phyloP scores from a whole-genome alignment of 108 stramenopile genomes.

The Epipyxis sp. region DNA sequence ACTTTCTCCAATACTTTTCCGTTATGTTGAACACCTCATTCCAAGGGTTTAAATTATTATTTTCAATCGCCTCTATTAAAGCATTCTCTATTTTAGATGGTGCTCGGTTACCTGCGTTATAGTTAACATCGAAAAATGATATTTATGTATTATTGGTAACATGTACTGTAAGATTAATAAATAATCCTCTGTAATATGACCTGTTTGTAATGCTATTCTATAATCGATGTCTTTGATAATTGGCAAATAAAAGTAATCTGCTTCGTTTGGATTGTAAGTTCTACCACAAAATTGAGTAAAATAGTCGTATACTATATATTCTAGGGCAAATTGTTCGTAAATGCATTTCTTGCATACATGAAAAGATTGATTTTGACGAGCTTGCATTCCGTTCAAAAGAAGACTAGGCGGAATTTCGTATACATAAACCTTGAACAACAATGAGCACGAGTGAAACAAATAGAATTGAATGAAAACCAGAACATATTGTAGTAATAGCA shows the following conservation, averaged over 20 bases:
- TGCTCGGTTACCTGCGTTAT: background rate
- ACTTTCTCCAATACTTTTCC: slow-evolving; percentile 20
- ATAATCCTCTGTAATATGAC: no score
- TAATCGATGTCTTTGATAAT: slow-evolving; percentile 14
- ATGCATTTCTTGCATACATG: slow-evolving; percentile 24
- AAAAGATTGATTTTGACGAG: background rate
- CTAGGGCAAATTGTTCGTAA: slow-evolving; percentile 31
- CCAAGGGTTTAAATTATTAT: slow-evolving; percentile 22
- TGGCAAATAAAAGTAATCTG: slow-evolving; percentile 38
- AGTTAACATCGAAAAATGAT: no score
- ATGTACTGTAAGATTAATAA: no score
- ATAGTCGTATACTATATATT: slow-evolving; percentile 30
- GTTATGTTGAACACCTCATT: slow-evolving; percentile 30
- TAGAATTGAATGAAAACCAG: background rate
- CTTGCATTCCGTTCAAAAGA: background rate
- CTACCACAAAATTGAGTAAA: slow-evolving; percentile 29
- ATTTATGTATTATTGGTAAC: no score
- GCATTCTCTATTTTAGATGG: slow-evolving; percentile 16
- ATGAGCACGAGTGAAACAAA: background rate
- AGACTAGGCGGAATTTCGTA: slow-evolving; percentile 15
- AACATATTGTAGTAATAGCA: background rate
- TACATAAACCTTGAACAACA: slow-evolving; percentile 24
- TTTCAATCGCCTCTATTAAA: slow-evolving; percentile 23
- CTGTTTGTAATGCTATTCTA: background rate
- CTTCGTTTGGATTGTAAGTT: slow-evolving; percentile 33